phyloP scores from a whole-genome alignment of 805 yeast genomes.

The Lipomyces sp. region DNA sequence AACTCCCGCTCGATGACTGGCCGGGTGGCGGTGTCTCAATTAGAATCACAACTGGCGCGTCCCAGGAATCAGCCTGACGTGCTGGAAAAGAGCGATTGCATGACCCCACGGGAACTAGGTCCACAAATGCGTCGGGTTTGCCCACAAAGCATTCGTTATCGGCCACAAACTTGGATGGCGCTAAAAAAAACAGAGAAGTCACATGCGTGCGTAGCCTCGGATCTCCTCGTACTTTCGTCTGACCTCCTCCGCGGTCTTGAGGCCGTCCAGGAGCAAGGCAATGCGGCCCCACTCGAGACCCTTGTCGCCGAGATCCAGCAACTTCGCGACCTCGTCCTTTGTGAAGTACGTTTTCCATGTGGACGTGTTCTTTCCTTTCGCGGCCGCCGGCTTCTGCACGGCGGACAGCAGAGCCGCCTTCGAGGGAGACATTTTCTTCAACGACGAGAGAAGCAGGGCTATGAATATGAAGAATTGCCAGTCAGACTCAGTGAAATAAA shows the following conservation, averaged over 20 bases:
- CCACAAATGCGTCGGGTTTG: too few species aligned
- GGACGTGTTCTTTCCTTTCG: conserved; percentile 12
- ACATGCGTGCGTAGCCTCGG: conserved; percentile 12
- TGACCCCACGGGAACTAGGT: too few species aligned
- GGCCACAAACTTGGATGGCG: too few species aligned
- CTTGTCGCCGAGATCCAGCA: conserved; percentile 16
- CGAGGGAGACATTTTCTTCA: conserved; percentile 14
- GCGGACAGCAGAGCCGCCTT: conserved; percentile 7
- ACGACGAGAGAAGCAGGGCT: conserved; percentile 16
- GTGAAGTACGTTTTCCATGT: conserved; percentile 22
- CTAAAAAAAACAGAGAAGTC: too few species aligned
- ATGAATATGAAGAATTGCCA: neutral
- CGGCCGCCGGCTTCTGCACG: neutral
- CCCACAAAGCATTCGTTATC: too few species aligned
- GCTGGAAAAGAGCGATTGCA: too few species aligned
- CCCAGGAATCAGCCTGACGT: too few species aligned
- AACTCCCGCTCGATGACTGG: too few species aligned
- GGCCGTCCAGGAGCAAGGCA: conserved; percentile 21
- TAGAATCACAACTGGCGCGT: too few species aligned
- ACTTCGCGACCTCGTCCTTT: conserved; percentile 10
- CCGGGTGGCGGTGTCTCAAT: too few species aligned
- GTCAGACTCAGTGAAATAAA: neutral
- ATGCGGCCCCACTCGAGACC: conserved; percentile 26
- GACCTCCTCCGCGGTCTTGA: conserved; percentile 24
- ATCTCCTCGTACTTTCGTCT: conserved; percentile 20